Conservation (phyloP, 169 alveolate genomes). For the Condylostoma magnum region DNA sequence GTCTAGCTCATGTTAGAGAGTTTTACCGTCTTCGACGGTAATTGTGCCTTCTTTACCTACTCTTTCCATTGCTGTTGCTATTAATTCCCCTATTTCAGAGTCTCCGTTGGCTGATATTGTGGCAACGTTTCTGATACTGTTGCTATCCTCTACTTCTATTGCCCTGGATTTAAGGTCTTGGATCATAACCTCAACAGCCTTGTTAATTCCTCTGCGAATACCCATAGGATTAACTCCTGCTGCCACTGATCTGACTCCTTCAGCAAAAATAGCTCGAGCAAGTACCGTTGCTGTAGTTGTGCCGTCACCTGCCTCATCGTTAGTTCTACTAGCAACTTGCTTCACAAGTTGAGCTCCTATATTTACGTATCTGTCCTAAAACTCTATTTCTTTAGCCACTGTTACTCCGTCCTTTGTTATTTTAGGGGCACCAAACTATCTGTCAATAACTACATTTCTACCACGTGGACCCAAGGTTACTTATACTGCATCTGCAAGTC, state of each 20-base stretch:
- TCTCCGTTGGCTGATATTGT: conserved; percentile 99
- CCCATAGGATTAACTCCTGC: conserved; percentile 99
- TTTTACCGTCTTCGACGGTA: conserved; percentile 97
- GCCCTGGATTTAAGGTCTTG: conserved; percentile 74
- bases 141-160: not conserved
- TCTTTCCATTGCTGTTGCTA: conserved; percentile 96
- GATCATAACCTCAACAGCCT: conserved; percentile 85
- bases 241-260: conserved; percentile 98
- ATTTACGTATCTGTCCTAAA: conserved; percentile 92
- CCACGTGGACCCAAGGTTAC: conserved; percentile 99
- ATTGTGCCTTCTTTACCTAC: conserved; percentile 98
- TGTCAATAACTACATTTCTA: conserved; percentile 96
- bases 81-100: conserved; percentile 92
- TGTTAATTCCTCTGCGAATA: conserved; percentile 92
- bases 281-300: conserved; percentile 99
- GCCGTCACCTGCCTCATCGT: conserved; percentile 99
- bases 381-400: conserved; percentile 97
- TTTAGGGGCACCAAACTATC: conserved; percentile 95
- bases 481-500: conserved; percentile 98
- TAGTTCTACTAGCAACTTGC: conserved; percentile 96
- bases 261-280: conserved; percentile 97
- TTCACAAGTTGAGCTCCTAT: conserved; percentile 97
- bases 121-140: conserved; percentile 91
- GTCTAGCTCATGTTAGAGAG: conserved; percentile 96
- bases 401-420: conserved; percentile 99